These are phyloP conservation scores for Potentilla sterilis DNA, from an alignment of 306 rosid genomes.

Conservation along the genomic window DNA sequence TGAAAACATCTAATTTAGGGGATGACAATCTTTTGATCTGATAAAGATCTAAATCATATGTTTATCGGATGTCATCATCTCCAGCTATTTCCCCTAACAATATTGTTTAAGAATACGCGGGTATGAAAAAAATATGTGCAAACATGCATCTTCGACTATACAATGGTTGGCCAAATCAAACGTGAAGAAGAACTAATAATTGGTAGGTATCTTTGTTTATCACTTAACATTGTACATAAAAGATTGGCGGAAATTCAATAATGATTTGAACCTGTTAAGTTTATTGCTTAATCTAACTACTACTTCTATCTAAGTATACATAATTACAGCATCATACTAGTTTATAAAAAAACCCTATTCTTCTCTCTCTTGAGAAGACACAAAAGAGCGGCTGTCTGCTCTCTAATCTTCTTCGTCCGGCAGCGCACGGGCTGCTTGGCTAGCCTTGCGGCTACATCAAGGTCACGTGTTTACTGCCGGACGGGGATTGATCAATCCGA, in stretches of 20 bases:
- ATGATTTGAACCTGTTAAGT: not conserved
- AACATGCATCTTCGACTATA: constrained; percentile 3
- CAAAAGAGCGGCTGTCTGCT: too few species aligned
- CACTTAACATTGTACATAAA: not conserved
- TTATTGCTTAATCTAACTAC: too few species aligned
- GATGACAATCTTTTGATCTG: constrained; percentile 2
- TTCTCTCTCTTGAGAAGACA: too few species aligned
- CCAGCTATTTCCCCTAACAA: not conserved
- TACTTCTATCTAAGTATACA: too few species aligned
- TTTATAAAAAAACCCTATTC: too few species aligned
- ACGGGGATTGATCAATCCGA: too few species aligned
- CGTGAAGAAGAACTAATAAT: not conserved
- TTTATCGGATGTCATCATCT: constrained; percentile 5
- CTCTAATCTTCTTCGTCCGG: too few species aligned
- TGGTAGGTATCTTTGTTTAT: not conserved
- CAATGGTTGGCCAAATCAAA: not conserved
- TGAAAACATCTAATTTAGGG: not conserved
- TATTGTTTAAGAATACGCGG: not conserved
- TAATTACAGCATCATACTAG: too few species aligned
- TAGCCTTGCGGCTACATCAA: too few species aligned
- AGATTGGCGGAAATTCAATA: not conserved
- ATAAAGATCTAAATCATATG: not conserved
- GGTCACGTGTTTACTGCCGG: too few species aligned
- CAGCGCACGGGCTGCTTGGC: too few species aligned
- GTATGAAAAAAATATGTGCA: not conserved